Base-by-base conservation (phyloP, 2,329 filamentous ascomycete species). In the Clarireedia hainanense region DNA sequence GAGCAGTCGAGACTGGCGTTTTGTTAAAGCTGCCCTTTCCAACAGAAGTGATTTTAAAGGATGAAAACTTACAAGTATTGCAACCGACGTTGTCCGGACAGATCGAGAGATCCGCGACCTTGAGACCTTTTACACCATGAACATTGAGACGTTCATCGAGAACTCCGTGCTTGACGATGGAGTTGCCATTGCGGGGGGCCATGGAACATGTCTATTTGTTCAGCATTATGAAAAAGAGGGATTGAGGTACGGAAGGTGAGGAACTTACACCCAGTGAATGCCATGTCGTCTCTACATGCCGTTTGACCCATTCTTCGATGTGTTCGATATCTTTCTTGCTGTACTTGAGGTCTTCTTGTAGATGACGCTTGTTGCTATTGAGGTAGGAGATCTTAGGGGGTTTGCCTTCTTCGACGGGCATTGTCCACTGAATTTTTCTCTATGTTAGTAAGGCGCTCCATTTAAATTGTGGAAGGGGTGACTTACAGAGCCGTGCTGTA, bases 271-370 rank as follows among this genome's bases (percentile, higher is more conserved):
- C 64, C 12, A 65, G 60, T 6, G 65, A 64, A 34, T 71, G 68
- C 40, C 68, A 69, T 0, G 71, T 72, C 0, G 75, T 77, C 17
- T 72, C 67, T 4, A 76, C 78, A 4, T 67, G 86, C 59, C 83
- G 78, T 75, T 85, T 82, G 39, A 85, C 81, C 78, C 78, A 81
- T 34, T 75, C 69, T 55, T 68, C 67, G 30, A 69, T 46, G 23
- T 63, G 60, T 40, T 63, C 68, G 58, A 87, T 80, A 65, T 88
- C 85, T 24, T 77, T 70, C 12, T 76, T 78, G 58, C 69, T 76
- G 70, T 92, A 92, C 65, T 84, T 73, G 42, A 91, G 74, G 57
- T 88, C 81, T 5, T 84, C 75, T 12, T 82, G 75, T 43, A 84
- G 66, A 12, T 79, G 72, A 52, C 84, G 80, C 57, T 74, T 73